Conservation (phyloP, 139 green algal genomes). For the Chlamydomonas schloesseri region DNA sequence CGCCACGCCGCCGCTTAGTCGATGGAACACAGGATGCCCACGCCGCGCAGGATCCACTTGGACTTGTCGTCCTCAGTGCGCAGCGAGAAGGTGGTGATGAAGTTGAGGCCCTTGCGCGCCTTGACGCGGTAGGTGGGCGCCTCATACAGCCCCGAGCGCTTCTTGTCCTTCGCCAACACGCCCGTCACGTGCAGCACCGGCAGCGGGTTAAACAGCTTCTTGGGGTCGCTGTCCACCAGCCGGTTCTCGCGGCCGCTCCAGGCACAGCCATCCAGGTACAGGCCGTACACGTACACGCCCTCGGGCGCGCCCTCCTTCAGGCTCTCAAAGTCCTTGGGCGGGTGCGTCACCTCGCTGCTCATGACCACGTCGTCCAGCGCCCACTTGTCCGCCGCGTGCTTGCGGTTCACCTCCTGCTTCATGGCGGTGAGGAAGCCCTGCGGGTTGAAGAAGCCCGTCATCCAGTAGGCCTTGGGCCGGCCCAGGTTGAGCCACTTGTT, state of each 20-base stretch:
- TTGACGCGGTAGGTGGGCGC: slow-evolving; percentile 89
- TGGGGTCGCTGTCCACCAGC: slow-evolving; percentile 92
- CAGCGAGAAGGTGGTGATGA: slow-evolving; percentile 91
- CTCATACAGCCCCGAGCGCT: slow-evolving; percentile 79
- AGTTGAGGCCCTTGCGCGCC: slow-evolving; percentile 86
- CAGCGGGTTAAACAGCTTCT: slow-evolving; percentile 91
- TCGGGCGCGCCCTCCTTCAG: slow-evolving; percentile 86
- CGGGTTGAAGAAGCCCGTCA: slow-evolving; percentile 97
- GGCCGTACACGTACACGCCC: slow-evolving; percentile 94
- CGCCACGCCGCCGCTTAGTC: slow-evolving; percentile 69
- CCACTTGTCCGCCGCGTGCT: slow-evolving; percentile 93
- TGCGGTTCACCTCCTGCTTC: slow-evolving; percentile 93
- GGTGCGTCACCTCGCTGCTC: slow-evolving; percentile 87
- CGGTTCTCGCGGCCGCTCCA: slow-evolving; percentile 88
- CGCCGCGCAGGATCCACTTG: slow-evolving; percentile 93
- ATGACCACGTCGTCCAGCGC: slow-evolving; percentile 96
- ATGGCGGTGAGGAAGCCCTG: slow-evolving; percentile 94
- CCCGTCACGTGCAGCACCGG: slow-evolving; percentile 92
- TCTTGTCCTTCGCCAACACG: slow-evolving; percentile 84
- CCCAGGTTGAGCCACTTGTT: slow-evolving; percentile 91
- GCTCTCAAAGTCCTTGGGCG: slow-evolving; percentile 87
- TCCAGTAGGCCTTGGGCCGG: slow-evolving; percentile 91
- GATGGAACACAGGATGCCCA: slow-evolving; percentile 85
- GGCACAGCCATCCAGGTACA: slow-evolving; percentile 94
- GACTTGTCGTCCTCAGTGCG: slow-evolving; percentile 82